Evolutionary conservation across 1,139 yeast genomes (phyloP), one percentile per base, ranked within the genome.

Genomic region (Wickerhamomyces sp.): DNA sequence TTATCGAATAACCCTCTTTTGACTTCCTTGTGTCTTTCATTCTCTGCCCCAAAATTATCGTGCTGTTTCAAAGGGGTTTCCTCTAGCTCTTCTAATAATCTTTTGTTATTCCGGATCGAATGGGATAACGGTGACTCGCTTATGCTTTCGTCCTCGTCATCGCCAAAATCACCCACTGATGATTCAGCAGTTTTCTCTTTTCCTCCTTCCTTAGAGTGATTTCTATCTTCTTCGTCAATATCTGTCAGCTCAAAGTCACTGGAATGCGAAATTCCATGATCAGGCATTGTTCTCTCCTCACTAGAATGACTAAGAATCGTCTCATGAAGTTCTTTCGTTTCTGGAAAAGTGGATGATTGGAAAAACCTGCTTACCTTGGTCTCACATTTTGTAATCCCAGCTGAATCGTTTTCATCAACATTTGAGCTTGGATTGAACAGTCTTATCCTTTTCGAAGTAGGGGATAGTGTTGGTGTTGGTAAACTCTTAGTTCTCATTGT

Each of bases 181-280:
- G 23, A 5, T 18, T 18, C 23, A 18, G 23, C 23, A 18, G 4
- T 18, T 18, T 18, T 5, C 6, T 29, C 31, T 11, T 29, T 11
- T 9, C 13, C 31, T 11, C 13, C 31, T 11, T 4, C 31, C 10
- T 29, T 11, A 3, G 10, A 4, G 31, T 29, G 6, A 6, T 29
- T 11, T 29, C 3, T 29, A 29, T 11, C 31, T 29, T 29, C 31
- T 6, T 29, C 31, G 31, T 29, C 75, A 10, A 58, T 51, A 44
- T 58, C 62, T 10, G 56, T 55, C 51, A 58, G 50, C 11, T 58
- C 62, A 39, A 54, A 56, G 29, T 58, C 62, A 45, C 62, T 58
- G 1, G 60, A 56, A 27, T 46, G 40, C 30, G 48, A 4, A 18
- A 4, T 18, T 18, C 23, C 23, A 18, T 18, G 5, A 18, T 18